These are phyloP conservation scores for Dactylellina parvicollis DNA, from an alignment of 2,329 filamentous ascomycete genomes.

Conservation along the genomic window DNA sequence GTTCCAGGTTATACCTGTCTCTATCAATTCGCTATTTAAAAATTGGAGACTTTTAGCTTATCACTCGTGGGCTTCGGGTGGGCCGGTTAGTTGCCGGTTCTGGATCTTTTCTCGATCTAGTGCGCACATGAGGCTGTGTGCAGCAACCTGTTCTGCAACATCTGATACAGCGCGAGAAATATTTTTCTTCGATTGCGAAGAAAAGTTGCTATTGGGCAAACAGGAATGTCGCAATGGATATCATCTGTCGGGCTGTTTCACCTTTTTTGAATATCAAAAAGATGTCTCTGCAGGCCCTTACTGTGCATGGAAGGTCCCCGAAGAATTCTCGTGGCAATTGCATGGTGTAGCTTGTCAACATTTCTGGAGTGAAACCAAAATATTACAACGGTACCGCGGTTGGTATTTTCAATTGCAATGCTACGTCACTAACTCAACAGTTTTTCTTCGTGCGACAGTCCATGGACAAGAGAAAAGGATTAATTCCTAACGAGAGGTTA, in stretches of 20 bases:
- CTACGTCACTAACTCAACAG: too few species aligned
- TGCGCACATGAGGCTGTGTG: neutral
- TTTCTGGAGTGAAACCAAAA: neutral
- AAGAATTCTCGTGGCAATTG: neutral
- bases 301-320: constrained; percentile 11
- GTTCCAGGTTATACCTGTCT: too few species aligned
- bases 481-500: too few species aligned
- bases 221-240: neutral
- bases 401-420: too few species aligned
- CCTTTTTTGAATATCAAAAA: neutral
- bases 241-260: neutral
- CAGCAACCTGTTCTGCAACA: neutral
- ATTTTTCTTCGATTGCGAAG: neutral
- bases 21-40: neutral
- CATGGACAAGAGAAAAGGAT: too few species aligned
- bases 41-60: neutral
- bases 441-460: too few species aligned
- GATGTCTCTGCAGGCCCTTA: neutral
- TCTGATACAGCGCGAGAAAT: neutral
- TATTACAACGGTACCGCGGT: neutral
- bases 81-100: neutral
- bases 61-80: neutral
- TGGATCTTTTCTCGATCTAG: neutral
- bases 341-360: neutral
- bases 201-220: neutral